Percentiles rank a stretch among this genome's conserved stretches.
These are phyloP conservation scores for Alternaria alternata DNA, from an alignment of 2,329 filamentous ascomycete genomes.

Conservation along the genomic window DNA sequence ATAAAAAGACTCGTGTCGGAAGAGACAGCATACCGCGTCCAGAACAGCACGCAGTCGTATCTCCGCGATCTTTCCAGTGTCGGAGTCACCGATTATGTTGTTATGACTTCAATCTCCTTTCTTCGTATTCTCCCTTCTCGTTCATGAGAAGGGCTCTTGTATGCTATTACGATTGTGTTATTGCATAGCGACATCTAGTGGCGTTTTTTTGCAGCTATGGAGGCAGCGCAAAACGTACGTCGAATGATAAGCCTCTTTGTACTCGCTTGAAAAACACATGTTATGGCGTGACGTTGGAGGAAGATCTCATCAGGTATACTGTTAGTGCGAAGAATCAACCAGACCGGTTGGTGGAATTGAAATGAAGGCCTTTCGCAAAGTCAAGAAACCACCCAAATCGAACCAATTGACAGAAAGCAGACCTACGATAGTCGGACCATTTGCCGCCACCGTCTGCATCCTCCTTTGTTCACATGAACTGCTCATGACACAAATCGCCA, in stretches of 20 bases:
- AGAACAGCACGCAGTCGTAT: constrained; percentile 13
- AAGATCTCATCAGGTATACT: constrained; percentile 5
- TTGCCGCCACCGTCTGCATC: background rate
- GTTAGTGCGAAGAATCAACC: constrained; percentile 9
- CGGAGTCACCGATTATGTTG: constrained; percentile 18
- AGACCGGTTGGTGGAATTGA: background rate
- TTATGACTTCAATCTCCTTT: constrained; percentile 6
- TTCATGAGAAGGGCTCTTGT: constrained; percentile 6
- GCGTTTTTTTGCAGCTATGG: constrained; percentile 5
- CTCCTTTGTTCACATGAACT: background rate
- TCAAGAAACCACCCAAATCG: background rate
- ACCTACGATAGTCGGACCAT: constrained; percentile 2
- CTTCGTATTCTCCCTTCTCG: constrained; percentile 2
- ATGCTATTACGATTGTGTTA: constrained; percentile 11
- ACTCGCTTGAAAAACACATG: constrained; percentile 9
- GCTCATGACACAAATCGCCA: background rate
- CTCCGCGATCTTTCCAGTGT: constrained; percentile 8
- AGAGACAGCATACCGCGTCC: constrained; percentile 14
- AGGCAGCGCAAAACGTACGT: background rate
- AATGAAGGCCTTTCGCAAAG: background rate
- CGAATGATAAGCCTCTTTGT: constrained; percentile 5
- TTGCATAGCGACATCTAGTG: constrained; percentile 14
- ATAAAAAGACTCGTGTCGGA: constrained; percentile 29
- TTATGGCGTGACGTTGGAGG: background rate
- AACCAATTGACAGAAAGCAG: constrained; percentile 9